These are phyloP conservation scores for Scutellospora calospora DNA, from an alignment of 371 early-diverging fungal species.

Conservation along the genomic window DNA sequence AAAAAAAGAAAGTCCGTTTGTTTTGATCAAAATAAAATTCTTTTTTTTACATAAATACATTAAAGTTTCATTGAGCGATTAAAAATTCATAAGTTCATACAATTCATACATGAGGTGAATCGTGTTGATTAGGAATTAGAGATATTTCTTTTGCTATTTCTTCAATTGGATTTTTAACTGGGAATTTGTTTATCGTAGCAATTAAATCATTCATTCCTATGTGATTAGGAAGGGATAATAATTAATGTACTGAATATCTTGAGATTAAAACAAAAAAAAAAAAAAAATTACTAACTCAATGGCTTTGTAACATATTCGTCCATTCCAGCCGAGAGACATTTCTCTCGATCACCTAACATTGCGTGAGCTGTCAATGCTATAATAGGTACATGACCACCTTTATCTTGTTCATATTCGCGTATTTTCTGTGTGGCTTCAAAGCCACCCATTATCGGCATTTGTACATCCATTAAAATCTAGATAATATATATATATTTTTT, in stretches of 20 bases:
- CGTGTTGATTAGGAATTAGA: neutral
- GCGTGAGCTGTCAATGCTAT: constrained; percentile 85
- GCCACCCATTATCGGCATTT: constrained; percentile 83
- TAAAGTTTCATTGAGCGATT: too few relatives aligned
- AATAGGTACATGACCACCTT: constrained; percentile 68
- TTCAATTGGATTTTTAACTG: constrained; percentile 4
- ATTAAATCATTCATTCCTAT: constrained; percentile 65
- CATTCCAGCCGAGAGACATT: constrained; percentile 79
- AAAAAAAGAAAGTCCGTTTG: too few relatives aligned
- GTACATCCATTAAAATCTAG: constrained; percentile 81
- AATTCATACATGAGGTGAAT: neutral
- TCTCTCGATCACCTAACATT: constrained; percentile 85
- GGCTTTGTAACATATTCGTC: constrained; percentile 85
- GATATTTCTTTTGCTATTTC: neutral
- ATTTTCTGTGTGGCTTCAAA: constrained; percentile 80
- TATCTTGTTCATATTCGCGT: constrained; percentile 65
- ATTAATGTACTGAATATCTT: neutral
- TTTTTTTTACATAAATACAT: too few relatives aligned
- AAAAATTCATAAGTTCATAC: too few relatives aligned
- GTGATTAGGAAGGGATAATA: neutral
- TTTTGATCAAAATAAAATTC: too few relatives aligned
- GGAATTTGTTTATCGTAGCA: constrained; percentile 68
- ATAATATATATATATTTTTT: constrained; percentile 1
- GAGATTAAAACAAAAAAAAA: neutral
- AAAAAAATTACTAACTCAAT: constrained; percentile 47